Conservation (phyloP, 495 filamentous ascomycete genomes). For the Aspergillus taichungensis region DNA sequence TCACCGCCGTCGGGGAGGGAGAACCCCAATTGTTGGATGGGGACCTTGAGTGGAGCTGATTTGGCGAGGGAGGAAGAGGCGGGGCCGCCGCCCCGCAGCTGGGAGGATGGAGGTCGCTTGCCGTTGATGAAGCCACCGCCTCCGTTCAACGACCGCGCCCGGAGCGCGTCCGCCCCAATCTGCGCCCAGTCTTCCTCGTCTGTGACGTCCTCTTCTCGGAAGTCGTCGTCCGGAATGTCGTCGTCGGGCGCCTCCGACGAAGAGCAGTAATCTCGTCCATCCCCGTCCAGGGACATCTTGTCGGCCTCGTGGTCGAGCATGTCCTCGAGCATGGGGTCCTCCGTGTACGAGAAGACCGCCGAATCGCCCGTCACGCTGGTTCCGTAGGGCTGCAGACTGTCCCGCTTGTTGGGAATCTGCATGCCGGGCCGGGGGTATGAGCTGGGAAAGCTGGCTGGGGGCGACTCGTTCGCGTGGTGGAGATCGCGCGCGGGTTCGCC, state of each 20-base stretch:
- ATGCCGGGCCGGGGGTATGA: conserved; percentile 46
- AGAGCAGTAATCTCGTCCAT: conserved; percentile 55
- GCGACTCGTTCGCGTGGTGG: conserved; percentile 24
- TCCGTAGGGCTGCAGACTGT: conserved; percentile 39
- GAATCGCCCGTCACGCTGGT: conserved; percentile 62
- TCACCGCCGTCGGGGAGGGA: conserved; percentile 38
- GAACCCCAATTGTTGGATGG: conserved; percentile 28
- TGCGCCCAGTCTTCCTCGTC: conserved; percentile 96
- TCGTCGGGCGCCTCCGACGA: conserved; percentile 66
- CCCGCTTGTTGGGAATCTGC: conserved; percentile 54
- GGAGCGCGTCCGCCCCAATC: conserved; percentile 77
- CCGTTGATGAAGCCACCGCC: conserved; percentile 26
- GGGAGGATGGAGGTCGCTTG: conserved; percentile 10
- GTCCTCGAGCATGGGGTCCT: conserved; percentile 43
- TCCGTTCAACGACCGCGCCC: conserved; percentile 55
- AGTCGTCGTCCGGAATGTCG: conserved; percentile 52
- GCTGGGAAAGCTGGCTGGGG: conserved; percentile 45
- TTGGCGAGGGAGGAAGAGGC: conserved; percentile 27
- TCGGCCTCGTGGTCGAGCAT: conserved; percentile 85
- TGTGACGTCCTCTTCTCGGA: conserved; percentile 73
- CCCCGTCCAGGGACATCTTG: conserved; percentile 89
- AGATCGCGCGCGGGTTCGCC: conserved; percentile 51
- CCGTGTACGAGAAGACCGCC: conserved; percentile 64
- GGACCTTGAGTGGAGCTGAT: conserved; percentile 28
- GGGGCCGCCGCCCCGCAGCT: conserved; percentile 26